Evolutionary conservation across 2,329 filamentous ascomycete genomes (phyloP), one percentile per base, ranked within the genome.

Genomic region (Pseudocercospora ulei): DNA sequence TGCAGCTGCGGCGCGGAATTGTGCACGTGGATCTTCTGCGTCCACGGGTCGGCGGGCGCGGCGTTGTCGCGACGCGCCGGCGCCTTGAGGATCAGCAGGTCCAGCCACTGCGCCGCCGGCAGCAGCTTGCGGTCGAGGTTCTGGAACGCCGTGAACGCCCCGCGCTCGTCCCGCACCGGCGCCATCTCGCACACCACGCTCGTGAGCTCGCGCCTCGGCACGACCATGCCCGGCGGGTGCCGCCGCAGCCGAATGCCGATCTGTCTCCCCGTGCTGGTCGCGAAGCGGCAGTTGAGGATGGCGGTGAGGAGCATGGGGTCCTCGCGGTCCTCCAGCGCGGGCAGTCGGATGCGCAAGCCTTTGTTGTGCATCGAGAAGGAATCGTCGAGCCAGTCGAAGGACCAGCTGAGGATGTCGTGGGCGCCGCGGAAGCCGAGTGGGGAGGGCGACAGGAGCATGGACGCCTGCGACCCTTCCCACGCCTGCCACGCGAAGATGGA

Each of bases 401-500:
- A 41, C 48, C 48, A 50, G 7, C 29, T 38, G 7, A 48, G 18
- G 18, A 50, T 43, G n/a, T 46, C 41, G 36, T 48, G 48, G 7
- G 48, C 48, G 7, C 38, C 35, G 1, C 48, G 45, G 13, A 50
- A 50, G 6, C 48, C 48, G 13, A 39, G 43, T 3, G 45, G 43
- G 4, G 48, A 50, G 0, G 45, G 45, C 1, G 45, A 38, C n/a
- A 50, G 39, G 11, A 50, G 45, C 19, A 44, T 33, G 7, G 36
- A 43, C 9, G 38, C 31, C 29, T 48, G 45, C 14, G 38, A 36
- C 23, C 44, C 20, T n/a, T 50, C 38, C 43, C 45, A 50, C 17
- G 42, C 48, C 23, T 48, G 46, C 52, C 53, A 55, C 3, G 44
- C 50, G 13, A 53, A 41, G 7, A 51, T 50, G 3, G 41, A 46